Evolutionary conservation across 495 filamentous ascomycete species (phyloP), one percentile per base, ranked within the genome.

Genomic region (Articulospora tetracladia): DNA sequence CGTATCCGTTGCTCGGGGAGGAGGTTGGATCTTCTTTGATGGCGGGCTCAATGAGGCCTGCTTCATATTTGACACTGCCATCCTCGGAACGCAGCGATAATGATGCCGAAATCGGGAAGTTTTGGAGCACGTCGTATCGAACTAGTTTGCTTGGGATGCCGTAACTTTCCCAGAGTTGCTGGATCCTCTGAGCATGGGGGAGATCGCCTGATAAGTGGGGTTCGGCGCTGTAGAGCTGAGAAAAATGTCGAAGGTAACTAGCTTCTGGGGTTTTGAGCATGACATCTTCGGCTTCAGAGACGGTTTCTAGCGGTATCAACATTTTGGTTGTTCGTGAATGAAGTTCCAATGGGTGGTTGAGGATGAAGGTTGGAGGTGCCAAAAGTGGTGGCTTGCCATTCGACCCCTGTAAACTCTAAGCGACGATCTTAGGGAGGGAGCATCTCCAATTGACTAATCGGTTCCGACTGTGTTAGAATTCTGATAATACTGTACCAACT

Each of bases 41-140:
- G 8, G 39, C 39, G 10, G 39, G 39, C 39, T 44, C 39, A n/a
- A n/a, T 12, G 39, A 44, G 39, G 3, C 8, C 10, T 44, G 39
- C 92, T 69, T 95, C 88, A 62, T 49, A 55, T 10, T 53, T 48
- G 36, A 62, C 17, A 19, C 39, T 49, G 53, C 47, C 15, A 64
- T 60, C 13, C 64, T 62, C 82, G 69, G 90, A 78, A 39, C 94
- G 69, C 39, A 97, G 72, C 22, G 87, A 87, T 58, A 97, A 70
- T 1, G 90, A 79, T 61, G 92, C 89, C 51, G 83, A 85, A n/a
- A 84, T 58, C 0, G 93, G 93, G 66, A 93, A 96, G 69, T 96
- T 97, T 57, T 96, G 69, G 63, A 94, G 96, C 36, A 91, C 83
- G 61, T 96, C 91, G 68, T 98, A 97, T n/a, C 86, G 71, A 20